Evolutionary conservation across 2,329 filamentous ascomycete genomes (phyloP).

Genomic region (Trichoderma sp.): DNA sequence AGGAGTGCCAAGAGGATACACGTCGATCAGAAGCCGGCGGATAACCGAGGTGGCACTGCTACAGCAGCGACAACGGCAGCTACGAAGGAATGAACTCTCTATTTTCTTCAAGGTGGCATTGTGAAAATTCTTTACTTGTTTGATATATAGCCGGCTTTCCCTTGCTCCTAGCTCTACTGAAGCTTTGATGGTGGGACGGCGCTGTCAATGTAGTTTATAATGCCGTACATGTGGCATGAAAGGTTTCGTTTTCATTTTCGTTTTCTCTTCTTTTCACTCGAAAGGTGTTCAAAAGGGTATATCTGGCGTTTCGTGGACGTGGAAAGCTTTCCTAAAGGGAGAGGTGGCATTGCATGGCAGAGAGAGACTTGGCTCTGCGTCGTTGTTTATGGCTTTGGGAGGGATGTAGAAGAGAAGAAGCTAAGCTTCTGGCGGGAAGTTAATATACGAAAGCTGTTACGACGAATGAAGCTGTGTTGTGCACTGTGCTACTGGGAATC

Average conservation of each 20-base stretch:
- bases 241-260: not conserved
- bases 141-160: not conserved
- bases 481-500: not conserved
- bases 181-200: not conserved
- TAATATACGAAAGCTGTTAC: not conserved
- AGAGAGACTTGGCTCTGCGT: not conserved
- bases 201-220: not conserved
- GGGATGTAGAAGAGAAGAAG: not conserved
- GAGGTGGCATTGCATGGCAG: not conserved
- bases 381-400: not conserved
- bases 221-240: slow-evolving; percentile 3
- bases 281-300: slow-evolving; percentile 17
- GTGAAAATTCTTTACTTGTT: not conserved
- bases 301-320: slow-evolving; percentile 19
- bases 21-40: slow-evolving; percentile 30
- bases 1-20: slow-evolving; percentile 40
- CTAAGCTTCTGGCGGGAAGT: not conserved
- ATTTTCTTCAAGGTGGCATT: not conserved
- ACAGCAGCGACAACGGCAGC: not conserved
- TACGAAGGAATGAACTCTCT: slow-evolving; percentile 5
- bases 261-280: not conserved
- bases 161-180: not conserved
- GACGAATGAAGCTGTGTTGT: not conserved
- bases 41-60: not conserved
- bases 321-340: not conserved